phyloP scores from a whole-genome alignment of 2,329 filamentous ascomycete species.

The Pseudocercospora cruenta region DNA sequence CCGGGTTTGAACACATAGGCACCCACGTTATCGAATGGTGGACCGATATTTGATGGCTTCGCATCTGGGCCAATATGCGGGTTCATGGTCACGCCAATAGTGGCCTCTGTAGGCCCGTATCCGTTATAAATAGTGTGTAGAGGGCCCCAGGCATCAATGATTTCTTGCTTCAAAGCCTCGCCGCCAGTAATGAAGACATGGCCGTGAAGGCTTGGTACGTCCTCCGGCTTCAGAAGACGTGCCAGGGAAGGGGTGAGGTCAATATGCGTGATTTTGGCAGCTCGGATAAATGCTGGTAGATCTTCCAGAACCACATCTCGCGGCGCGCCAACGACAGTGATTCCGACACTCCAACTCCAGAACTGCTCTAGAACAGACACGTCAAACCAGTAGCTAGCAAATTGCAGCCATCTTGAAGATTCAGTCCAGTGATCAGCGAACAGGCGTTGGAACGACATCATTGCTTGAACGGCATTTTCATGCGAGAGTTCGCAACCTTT shows the following conservation, averaged over 20 bases:
- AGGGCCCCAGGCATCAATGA: conserved; percentile 82
- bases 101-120: conserved; percentile 87
- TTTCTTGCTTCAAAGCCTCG: conserved; percentile 85
- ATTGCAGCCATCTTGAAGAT: conserved; percentile 82
- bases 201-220: conserved; percentile 76
- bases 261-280: conserved; percentile 80
- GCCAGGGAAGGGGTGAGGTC: conserved; percentile 89
- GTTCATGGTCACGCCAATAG: conserved; percentile 89
- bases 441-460: conserved; percentile 80
- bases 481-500: conserved; percentile 90
- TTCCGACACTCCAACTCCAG: conserved; percentile 92
- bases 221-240: conserved; percentile 73
- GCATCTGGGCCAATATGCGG: conserved; percentile 77
- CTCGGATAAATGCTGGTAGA: conserved; percentile 70
- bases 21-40: conserved; percentile 84
- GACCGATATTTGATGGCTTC: conserved; percentile 84
- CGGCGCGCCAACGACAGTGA: conserved; percentile 79
- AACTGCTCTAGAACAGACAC: conserved; percentile 92
- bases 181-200: conserved; percentile 94
- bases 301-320: conserved; percentile 86
- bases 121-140: conserved; percentile 86
- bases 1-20: conserved; percentile 74
- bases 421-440: conserved; percentile 75
- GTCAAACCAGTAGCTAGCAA: conserved; percentile 92
- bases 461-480: conserved; percentile 84